A percentile compares a stretch with the other conserved stretches of the same genome.
phyloP scores from a whole-genome alignment of 1,139 yeast genomes.

The Scheffersomyces titani region DNA sequence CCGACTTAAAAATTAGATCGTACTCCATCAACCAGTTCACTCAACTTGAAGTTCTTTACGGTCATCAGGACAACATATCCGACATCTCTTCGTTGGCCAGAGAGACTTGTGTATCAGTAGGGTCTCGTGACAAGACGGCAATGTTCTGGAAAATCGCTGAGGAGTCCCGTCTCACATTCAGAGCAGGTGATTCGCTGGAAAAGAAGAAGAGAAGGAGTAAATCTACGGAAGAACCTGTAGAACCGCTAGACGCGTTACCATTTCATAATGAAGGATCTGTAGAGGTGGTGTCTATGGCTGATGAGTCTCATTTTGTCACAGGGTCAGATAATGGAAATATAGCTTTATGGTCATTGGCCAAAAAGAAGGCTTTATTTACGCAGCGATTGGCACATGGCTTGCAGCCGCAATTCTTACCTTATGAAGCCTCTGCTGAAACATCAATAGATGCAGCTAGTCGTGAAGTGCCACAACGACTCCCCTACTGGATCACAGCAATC shows the following conservation, averaged over 20 bases:
- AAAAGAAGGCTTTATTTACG: slow-evolving; percentile 81
- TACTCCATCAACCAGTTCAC: slow-evolving; percentile 84
- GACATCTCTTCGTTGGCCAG: slow-evolving; percentile 78
- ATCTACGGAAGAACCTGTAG: slow-evolving; percentile 9
- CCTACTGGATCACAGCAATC: slow-evolving; percentile 83
- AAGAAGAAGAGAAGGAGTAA: slow-evolving; percentile 41
- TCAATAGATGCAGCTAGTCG: slow-evolving; percentile 35
- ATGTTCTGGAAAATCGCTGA: slow-evolving; percentile 97
- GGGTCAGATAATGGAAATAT: slow-evolving; percentile 94
- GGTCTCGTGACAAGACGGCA: slow-evolving; percentile 91
- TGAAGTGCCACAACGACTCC: slow-evolving; percentile 70
- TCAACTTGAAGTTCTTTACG: slow-evolving; percentile 86
- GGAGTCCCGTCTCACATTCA: slow-evolving; percentile 87
- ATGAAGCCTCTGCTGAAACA: slow-evolving; percentile 70
- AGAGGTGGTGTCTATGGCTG: slow-evolving; percentile 88
- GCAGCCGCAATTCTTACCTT: slow-evolving; percentile 49
- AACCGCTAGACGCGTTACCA: slow-evolving; percentile 24
- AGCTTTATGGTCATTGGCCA: slow-evolving; percentile 83
- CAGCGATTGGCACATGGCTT: slow-evolving; percentile 78
- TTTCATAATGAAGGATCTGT: slow-evolving; percentile 81
- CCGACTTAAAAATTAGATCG: slow-evolving; percentile 87
- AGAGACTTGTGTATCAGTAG: slow-evolving; percentile 95
- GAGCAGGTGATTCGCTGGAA: slow-evolving; percentile 76
- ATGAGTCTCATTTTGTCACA: slow-evolving; percentile 88
- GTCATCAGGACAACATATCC: slow-evolving; percentile 88